Conservation (phyloP, 2,329 filamentous ascomycete genomes). For the Aspergillus hortae region DNA sequence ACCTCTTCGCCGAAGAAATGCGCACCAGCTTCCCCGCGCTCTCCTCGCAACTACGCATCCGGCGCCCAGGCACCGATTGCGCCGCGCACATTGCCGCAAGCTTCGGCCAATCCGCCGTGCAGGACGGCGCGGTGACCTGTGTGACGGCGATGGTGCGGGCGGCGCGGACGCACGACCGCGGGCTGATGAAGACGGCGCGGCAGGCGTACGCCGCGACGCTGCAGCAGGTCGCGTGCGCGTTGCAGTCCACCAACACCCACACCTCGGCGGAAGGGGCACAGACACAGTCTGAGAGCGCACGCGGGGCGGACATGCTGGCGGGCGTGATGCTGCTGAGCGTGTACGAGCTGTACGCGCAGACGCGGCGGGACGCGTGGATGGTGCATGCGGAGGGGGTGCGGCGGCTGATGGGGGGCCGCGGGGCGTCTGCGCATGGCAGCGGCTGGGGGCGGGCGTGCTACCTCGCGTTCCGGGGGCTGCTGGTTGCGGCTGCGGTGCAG, state of each 20-base stretch:
- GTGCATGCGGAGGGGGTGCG: constrained; percentile 35
- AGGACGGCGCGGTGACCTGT: constrained; percentile 25
- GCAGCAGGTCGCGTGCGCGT: constrained; percentile 24
- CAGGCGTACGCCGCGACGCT: constrained; percentile 33
- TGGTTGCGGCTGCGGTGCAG: constrained; percentile 33
- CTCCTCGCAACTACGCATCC: constrained; percentile 26
- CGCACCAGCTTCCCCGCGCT: constrained; percentile 25
- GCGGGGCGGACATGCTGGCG: constrained; percentile 24
- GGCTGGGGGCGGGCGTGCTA: constrained; percentile 35
- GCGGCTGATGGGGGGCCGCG: constrained; percentile 33
- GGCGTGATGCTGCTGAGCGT: constrained; percentile 37
- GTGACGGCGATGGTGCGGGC: constrained; percentile 26
- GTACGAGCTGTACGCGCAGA: constrained; percentile 39
- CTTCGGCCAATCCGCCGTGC: constrained; percentile 20
- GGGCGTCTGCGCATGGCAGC: constrained; percentile 23
- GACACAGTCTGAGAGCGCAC: too few relatives aligned
- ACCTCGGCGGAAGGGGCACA: background rate
- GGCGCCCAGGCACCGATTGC: constrained; percentile 20
- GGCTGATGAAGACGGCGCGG: constrained; percentile 20
- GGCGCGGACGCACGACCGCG: constrained; percentile 20
- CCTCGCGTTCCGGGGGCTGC: constrained; percentile 36
- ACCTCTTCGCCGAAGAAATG: constrained; percentile 24
- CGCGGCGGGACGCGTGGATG: constrained; percentile 34
- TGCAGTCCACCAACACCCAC: constrained; percentile 25
- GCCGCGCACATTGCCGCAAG: constrained; percentile 20